Base-by-base conservation (phyloP, 73 alveolate genomes). In the Durusdinium trenchii region DNA sequence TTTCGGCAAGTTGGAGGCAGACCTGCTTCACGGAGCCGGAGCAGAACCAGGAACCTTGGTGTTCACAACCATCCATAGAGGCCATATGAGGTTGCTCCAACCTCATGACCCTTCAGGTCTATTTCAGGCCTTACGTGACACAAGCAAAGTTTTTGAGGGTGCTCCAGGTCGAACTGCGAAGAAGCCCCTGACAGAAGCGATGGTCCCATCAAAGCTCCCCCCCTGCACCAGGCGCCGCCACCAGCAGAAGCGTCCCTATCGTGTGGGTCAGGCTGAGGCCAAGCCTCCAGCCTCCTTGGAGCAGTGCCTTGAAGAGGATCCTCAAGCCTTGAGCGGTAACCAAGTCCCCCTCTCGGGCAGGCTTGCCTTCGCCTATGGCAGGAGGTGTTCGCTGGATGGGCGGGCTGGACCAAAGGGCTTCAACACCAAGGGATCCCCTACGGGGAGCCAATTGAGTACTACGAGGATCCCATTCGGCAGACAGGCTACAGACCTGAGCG, bases 361-460 rank as follows among this genome's bases (percentile, higher is more conserved):
- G 42, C 20, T 26, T 6, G 79, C 86, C 52, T 76, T 76, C 52
- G 54, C 50, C 1, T 43, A 76, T 30, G 86, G 86, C 86, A 76
- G 9, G 86, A 76, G 36, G 86, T 38, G 36, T 76, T 0, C 42
- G 86, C 60, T 3, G 86, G 61, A 0, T 30, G 86, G 86, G 60
- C 60, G 35, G 86, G 86, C 3, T 76, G 86, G 86, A 76, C 86
- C 3, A 9, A 2, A 7, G 86, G 86, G 1, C 86, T 76, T 9
- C 16, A 14, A 16, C 42, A 76, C n/a, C 86, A 76, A n/a, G 86
- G 86, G n/a, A 42, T 76, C 86, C 60, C 50, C n/a, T 76, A 54
- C 32, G n/a, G 1, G 2, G 60, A 42, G 7, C 86, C 50, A 2
- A 35, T 76, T 16, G 86, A 75, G 52, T 42, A 38, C 52, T 75